phyloP scores from a whole-genome alignment of 2,329 filamentous ascomycete species.

The Diaporthe australafricana region DNA sequence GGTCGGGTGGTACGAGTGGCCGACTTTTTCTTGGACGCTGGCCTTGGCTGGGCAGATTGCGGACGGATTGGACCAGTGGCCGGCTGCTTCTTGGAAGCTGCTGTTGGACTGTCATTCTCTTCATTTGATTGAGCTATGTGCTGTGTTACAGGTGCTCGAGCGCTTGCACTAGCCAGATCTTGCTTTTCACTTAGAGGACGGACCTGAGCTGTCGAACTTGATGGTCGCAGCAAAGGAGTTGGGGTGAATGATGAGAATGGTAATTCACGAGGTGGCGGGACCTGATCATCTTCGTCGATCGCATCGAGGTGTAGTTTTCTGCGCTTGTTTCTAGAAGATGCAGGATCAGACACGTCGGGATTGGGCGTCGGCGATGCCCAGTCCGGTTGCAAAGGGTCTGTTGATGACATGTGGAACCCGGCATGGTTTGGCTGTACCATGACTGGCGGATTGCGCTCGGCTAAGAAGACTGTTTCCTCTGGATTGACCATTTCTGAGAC shows the following conservation, averaged over 20 bases:
- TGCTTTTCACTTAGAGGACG: not conserved
- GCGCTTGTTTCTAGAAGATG: not conserved
- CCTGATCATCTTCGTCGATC: not conserved
- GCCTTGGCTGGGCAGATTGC: too few relatives aligned
- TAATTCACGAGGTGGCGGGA: slow-evolving; percentile 8
- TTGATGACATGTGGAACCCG: not conserved
- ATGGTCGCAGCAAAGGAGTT: too few relatives aligned
- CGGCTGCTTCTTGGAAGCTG: not conserved
- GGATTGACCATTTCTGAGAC: not conserved
- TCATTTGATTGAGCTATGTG: not conserved
- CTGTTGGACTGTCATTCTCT: not conserved
- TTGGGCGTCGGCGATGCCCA: not conserved
- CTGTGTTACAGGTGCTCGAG: not conserved
- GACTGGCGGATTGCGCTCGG: not conserved
- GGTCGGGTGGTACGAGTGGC: too few relatives aligned
- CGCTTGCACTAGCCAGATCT: not conserved
- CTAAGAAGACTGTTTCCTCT: not conserved
- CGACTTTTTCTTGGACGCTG: too few relatives aligned
- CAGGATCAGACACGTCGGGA: not conserved
- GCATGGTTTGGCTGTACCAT: not conserved
- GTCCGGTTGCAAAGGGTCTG: not conserved
- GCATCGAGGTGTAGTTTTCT: too few relatives aligned
- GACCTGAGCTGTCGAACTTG: not conserved
- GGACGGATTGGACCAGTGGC: too few relatives aligned
- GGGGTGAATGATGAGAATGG: not conserved